Conservation (phyloP, 768 basidiomycete species). For the Suillus ampliporus region DNA sequence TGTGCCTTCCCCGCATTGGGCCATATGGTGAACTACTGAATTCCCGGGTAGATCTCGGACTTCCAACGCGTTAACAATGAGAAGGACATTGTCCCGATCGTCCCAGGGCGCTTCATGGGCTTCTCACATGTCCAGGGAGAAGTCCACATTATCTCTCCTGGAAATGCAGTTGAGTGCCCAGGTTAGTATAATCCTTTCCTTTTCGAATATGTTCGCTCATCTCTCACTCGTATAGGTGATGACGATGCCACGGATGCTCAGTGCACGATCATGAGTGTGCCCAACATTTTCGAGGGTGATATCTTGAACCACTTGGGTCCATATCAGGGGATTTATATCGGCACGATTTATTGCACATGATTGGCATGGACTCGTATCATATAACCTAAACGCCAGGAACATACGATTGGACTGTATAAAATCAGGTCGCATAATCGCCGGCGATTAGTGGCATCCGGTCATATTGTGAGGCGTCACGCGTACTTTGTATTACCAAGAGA, state of each 20-base stretch:
- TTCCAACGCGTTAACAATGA: conserved; percentile 36
- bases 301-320: conserved; percentile 63
- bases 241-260: conserved; percentile 59
- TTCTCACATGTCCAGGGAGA: conserved; percentile 49
- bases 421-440: neutral
- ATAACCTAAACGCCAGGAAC: neutral
- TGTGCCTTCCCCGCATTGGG: neutral
- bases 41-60: conserved; percentile 24
- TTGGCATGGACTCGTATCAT: conserved; percentile 1
- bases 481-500: too few species aligned
- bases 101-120: conserved; percentile 56
- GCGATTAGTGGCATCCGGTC: too few species aligned
- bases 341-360: conserved; percentile 49
- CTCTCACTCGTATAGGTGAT: conserved; percentile 40
- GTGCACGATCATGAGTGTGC: conserved; percentile 61
- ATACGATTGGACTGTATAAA: neutral
- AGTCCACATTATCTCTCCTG: conserved; percentile 46
- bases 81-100: conserved; percentile 58
- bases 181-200: conserved; percentile 28
- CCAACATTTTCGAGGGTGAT: conserved; percentile 55
- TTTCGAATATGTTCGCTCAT: neutral
- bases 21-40: neutral
- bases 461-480: too few species aligned
- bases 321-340: conserved; percentile 60
- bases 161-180: conserved; percentile 47